Evolutionary conservation across 495 filamentous ascomycete species (phyloP), one percentile per base, ranked within the genome.

Genomic region (Chaetomium cochliodes): DNA sequence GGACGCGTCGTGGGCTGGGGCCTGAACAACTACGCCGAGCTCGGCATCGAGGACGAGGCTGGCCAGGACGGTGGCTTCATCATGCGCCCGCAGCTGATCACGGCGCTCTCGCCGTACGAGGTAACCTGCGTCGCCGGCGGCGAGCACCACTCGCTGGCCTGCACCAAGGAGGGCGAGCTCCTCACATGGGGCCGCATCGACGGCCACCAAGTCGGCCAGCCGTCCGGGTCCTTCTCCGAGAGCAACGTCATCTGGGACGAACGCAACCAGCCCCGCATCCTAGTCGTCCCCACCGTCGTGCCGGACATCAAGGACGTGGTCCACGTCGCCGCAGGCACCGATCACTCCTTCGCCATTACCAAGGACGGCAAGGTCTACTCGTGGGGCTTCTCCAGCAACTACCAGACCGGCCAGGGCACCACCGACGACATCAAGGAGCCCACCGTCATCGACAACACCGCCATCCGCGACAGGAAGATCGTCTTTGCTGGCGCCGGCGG

Each of bases 1-100:
- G 87, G 85, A 41, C 82, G 87, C 37, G 87, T 94, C 62, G 93
- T 85, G 75, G 81, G 87, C 23, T 98, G 92, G 92, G 93, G 93
- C 7, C 76, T 92, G 42, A 98, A 97, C 78, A 91, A 87, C 73
- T 96, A 89, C 72, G 90, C 88, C 53, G 87, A 93, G 74, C 88
- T 74, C 12, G 94, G 90, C 51, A 82, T 92, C 59, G 79, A 80
- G 15, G 83, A 85, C 15, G 83, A 85, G 54, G 91, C 87, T 26
- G 92, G 92, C 62, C 81, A 82, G 15, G 73, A 78, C 30, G 86
- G 85, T 51, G 90, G 88, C 23, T 77, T 76, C 71, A 65, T 80
- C 53, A 73, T 82, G 33, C 75, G 74, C 60, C 79, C 80, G n/a
- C 73, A 75, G 22, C 46, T 77, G 22, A 71, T 83, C 50, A 59